Percentiles rank a stretch among this genome's conserved stretches.
These are phyloP conservation scores for Saraca asoca DNA, from an alignment of 331 rosid genomes.

Conservation along the genomic window DNA sequence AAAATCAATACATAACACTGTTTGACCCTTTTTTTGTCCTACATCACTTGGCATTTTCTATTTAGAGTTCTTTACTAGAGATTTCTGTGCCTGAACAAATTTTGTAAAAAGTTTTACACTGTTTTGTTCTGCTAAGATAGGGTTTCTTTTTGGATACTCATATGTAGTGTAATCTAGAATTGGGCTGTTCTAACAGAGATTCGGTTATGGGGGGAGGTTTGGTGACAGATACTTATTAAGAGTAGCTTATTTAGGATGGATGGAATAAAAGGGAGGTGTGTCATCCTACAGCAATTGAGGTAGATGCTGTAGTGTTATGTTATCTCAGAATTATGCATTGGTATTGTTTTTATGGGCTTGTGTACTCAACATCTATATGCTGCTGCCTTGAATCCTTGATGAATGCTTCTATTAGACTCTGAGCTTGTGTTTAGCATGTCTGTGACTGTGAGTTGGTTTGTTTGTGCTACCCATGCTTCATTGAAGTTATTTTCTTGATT, in stretches of 20 bases:
- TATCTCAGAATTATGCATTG: not conserved
- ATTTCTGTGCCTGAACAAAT: not conserved
- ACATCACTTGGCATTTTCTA: not conserved
- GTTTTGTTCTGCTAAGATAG: not conserved
- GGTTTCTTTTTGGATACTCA: slow-evolving; percentile 8
- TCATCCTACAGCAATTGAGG: slow-evolving; percentile 9
- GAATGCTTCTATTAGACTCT: slow-evolving; percentile 7
- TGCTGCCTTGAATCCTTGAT: not conserved
- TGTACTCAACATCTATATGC: not conserved
- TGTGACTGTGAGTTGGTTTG: slow-evolving; percentile 14
- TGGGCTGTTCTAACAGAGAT: slow-evolving; percentile 6
- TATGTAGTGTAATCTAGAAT: not conserved
- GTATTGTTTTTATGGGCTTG: no score
- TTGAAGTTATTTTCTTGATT: slow-evolving; percentile 28
- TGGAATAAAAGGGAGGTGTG: slow-evolving; percentile 18
- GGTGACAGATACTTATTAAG: slow-evolving; percentile 5
- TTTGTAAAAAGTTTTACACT: not conserved
- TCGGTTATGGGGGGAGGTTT: slow-evolving; percentile 22
- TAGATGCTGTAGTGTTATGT: slow-evolving; percentile 17
- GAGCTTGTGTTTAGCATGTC: slow-evolving; percentile 4
- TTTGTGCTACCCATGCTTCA: slow-evolving; percentile 30
- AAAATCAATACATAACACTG: no score
- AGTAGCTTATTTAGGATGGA: slow-evolving; percentile 28
- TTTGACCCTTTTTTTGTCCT: no score
- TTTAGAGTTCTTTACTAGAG: slow-evolving; percentile 17